phyloP scores from a whole-genome alignment of 2,329 filamentous ascomycete genomes.

The Aspergillus japonicus region DNA sequence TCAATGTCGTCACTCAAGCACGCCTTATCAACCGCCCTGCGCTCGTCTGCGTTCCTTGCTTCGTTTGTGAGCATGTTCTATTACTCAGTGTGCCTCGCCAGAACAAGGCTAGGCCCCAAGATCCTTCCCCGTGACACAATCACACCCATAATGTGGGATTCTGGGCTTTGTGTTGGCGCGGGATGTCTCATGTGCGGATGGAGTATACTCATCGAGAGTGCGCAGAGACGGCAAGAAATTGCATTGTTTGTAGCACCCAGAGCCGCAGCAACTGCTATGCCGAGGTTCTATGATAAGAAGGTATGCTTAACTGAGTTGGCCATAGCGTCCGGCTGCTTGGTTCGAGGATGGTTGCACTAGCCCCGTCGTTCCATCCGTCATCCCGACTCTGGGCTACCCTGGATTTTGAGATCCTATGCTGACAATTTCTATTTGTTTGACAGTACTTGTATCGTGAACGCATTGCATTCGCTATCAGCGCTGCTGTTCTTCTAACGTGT shows the following conservation, averaged over 20 bases:
- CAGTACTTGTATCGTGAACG: slow-evolving; percentile 68
- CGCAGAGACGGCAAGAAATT: slow-evolving; percentile 68
- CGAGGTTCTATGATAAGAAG: slow-evolving; percentile 63
- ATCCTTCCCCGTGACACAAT: slow-evolving; percentile 58
- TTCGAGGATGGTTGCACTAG: slow-evolving; percentile 23
- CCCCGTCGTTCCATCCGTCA: slow-evolving; percentile 8
- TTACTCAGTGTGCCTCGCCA: slow-evolving; percentile 76
- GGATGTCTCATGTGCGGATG: slow-evolving; percentile 77
- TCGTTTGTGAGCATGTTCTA: slow-evolving; percentile 78
- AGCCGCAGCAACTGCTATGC: slow-evolving; percentile 71
- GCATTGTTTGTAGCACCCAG: slow-evolving; percentile 77
- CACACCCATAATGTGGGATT: slow-evolving; percentile 57
- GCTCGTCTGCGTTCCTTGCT: slow-evolving; percentile 75
- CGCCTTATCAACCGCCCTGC: slow-evolving; percentile 60
- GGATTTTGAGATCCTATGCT: slow-evolving; percentile 17
- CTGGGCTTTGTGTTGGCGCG: slow-evolving; percentile 63
- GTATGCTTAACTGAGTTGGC: slow-evolving; percentile 25
- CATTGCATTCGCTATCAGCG: slow-evolving; percentile 64
- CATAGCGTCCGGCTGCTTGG: slow-evolving; percentile 11
- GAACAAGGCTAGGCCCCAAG: slow-evolving; percentile 70
- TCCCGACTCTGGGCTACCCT: slow-evolving; percentile 9
- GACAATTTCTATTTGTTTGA: slow-evolving; percentile 18
- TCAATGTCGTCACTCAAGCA: slow-evolving; percentile 46
- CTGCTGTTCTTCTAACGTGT: slow-evolving; percentile 68
- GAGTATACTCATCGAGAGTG: slow-evolving; percentile 73